Evolutionary conservation across 2,329 filamentous ascomycete genomes (phyloP), one percentile per base, ranked within the genome.

Genomic region (Thyridium curvatum): DNA sequence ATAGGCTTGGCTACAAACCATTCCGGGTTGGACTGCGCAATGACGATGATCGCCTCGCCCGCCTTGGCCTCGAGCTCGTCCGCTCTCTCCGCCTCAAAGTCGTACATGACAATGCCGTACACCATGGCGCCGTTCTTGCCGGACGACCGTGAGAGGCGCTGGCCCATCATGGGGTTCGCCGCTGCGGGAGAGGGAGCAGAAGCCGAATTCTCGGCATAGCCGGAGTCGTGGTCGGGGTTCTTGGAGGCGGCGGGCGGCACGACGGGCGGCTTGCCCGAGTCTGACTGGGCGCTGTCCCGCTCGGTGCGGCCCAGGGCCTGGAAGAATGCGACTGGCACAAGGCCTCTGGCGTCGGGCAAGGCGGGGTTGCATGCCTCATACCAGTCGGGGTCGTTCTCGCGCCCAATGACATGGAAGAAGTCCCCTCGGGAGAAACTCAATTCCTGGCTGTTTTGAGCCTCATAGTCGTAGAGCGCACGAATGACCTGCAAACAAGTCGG

Each of bases 1-100:
- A 98, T 98, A n/a, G 93, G 93, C 65, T 98, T 98, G 37, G 93
- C 93, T 45, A 98, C 91, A 56, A 97, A 97, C 93, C 93, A 98
- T 63, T 98, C 93, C 5, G 91, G 88, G 55, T 97, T 97, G 7
- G 91, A 97, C 62, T 97, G 93, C 33, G 93, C 93, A 58, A 97
- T 97, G 39, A 98, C 90, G 48, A 98, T 96, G 55, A 98, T 96
- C 38, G 90, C 87, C 64, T 98, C 93, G 41, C 90, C 91, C 34
- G 88, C 85, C 61, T 94, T 94, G 35, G 93, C 93, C 50, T 96
- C 90, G 42, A 98, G 66, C 65, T 98, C 93, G 60, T 98, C 93
- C n/a, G 89, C 86, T 41, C 91, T 72, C 64, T 97, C 91, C 1
- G 93, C 93, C 50, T 86, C 80, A 64, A 98, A 98, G 63, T 97